A percentile compares a stretch with the other conserved stretches of the same genome.
Conservation (phyloP, 208 protist species). For the Phytomonas sp. region DNA sequence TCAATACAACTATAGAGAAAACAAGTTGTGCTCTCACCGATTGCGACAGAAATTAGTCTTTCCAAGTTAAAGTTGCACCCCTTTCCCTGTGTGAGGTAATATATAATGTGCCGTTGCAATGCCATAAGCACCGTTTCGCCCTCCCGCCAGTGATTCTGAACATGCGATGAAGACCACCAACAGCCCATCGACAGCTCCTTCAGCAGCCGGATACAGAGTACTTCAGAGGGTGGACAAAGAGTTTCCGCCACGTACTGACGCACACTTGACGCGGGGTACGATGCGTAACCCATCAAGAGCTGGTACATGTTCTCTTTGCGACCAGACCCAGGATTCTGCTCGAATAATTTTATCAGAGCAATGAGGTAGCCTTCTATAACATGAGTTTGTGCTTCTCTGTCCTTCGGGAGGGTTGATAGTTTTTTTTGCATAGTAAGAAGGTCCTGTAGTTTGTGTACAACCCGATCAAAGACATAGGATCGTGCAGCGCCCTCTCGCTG, state of each 20-base stretch:
- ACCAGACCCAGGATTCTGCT: slow-evolving; percentile 12
- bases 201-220: slow-evolving; percentile 35
- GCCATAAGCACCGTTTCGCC: slow-evolving; percentile 80
- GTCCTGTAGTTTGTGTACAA: slow-evolving; percentile 19
- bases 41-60: slow-evolving; percentile 6
- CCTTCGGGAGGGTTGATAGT: slow-evolving; percentile 3
- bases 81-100: slow-evolving; percentile 20
- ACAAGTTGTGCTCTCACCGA: not conserved
- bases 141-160: slow-evolving; percentile 35
- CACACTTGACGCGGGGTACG: slow-evolving; percentile 61
- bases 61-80: slow-evolving; percentile 7
- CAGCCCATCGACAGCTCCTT: slow-evolving; percentile 12
- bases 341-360: slow-evolving; percentile 21
- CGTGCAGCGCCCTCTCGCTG: slow-evolving; percentile 16
- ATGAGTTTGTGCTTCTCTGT: slow-evolving; percentile 20
- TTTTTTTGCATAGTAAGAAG: slow-evolving; percentile 6
- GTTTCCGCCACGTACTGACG: slow-evolving; percentile 64
- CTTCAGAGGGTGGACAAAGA: slow-evolving; percentile 35
- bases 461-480: slow-evolving; percentile 20
- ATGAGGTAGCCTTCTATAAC: slow-evolving; percentile 41
- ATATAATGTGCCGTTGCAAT: slow-evolving; percentile 50
- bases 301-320: slow-evolving; percentile 11
- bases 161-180: not conserved
- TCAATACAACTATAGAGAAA: not conserved
- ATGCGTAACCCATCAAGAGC: slow-evolving; percentile 40